phyloP scores from a whole-genome alignment of 805 yeast species.

The Wickerhamomyces chambardii region DNA sequence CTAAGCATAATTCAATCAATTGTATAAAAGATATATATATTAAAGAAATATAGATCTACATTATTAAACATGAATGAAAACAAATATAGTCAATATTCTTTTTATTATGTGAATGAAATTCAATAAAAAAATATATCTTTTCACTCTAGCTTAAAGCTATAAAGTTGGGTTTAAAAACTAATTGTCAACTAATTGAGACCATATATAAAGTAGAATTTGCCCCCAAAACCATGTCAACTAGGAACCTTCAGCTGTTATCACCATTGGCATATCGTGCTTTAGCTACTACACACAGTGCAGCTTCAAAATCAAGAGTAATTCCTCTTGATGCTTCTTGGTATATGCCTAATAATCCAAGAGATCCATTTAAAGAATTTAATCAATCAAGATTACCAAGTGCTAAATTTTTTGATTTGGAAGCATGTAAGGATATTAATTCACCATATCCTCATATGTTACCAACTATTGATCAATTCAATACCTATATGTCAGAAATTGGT shows the following conservation, averaged over 20 bases:
- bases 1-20: no score
- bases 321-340: slow-evolving; percentile 92
- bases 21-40: no score
- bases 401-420: slow-evolving; percentile 73
- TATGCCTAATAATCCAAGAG: slow-evolving; percentile 64
- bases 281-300: slow-evolving; percentile 7
- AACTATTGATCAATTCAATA: slow-evolving; percentile 40
- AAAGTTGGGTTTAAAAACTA: no score
- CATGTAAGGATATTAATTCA: slow-evolving; percentile 46
- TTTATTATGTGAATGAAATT: no score
- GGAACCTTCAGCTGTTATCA: slow-evolving; percentile 14
- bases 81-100: no score
- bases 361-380: slow-evolving; percentile 49
- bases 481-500: slow-evolving; percentile 46
- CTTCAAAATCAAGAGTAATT: no score
- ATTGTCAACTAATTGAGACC: no score
- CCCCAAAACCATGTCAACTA: slow-evolving; percentile 14
- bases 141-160: no score
- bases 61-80: no score
- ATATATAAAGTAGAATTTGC: no score
- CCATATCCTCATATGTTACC: slow-evolving; percentile 93
- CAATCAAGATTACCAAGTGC: slow-evolving; percentile 56
- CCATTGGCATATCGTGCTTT: slow-evolving; percentile 16
- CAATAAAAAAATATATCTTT: no score
- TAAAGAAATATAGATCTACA: no score